These are phyloP conservation scores for Omphalotus guepiniiformis DNA, from an alignment of 768 basidiomycete genomes.

Conservation along the genomic window DNA sequence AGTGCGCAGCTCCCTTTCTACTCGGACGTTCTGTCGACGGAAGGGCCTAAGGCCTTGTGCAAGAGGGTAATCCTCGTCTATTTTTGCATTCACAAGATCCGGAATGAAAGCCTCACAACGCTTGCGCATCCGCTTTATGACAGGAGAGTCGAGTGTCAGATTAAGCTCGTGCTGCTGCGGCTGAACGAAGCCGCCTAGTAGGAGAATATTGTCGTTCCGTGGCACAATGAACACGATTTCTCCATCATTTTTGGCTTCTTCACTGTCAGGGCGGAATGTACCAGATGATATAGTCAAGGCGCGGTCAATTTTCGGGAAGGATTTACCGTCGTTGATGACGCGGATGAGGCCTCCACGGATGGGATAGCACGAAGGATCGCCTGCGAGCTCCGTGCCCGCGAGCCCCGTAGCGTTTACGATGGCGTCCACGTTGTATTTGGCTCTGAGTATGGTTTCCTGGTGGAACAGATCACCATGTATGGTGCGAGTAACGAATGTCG, in stretches of 20 bases:
- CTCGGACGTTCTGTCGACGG: slow-evolving; percentile 22
- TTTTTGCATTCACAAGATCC: slow-evolving; percentile 21
- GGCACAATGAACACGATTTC: slow-evolving; percentile 33
- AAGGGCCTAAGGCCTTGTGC: slow-evolving; percentile 27
- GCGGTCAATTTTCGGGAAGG: slow-evolving; percentile 29
- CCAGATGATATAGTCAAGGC: slow-evolving; percentile 31
- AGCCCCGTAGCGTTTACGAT: slow-evolving; percentile 36
- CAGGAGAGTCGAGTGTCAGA: slow-evolving; percentile 23
- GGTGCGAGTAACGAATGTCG: slow-evolving; percentile 22
- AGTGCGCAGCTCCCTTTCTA: slow-evolving; percentile 22
- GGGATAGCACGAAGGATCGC: slow-evolving; percentile 30
- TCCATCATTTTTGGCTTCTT: slow-evolving; percentile 24
- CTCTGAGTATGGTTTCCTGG: slow-evolving; percentile 21
- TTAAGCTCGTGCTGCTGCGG: slow-evolving; percentile 20
- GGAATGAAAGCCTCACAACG: slow-evolving; percentile 25
- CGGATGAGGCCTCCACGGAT: slow-evolving; percentile 33
- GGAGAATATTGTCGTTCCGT: slow-evolving; percentile 30
- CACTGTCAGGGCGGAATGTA: too few species aligned
- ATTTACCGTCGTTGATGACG: slow-evolving; percentile 30
- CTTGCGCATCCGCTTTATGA: slow-evolving; percentile 25
- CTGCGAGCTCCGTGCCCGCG: slow-evolving; percentile 25
- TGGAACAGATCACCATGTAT: slow-evolving; percentile 29
- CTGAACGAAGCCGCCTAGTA: slow-evolving; percentile 29
- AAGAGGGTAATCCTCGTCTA: slow-evolving; percentile 21
- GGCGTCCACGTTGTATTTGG: slow-evolving; percentile 22